A percentile compares a stretch with the other conserved stretches of the same genome.
Evolutionary conservation across 495 filamentous ascomycete genomes (phyloP).

Genomic region (Chaetomidium leptoderma): DNA sequence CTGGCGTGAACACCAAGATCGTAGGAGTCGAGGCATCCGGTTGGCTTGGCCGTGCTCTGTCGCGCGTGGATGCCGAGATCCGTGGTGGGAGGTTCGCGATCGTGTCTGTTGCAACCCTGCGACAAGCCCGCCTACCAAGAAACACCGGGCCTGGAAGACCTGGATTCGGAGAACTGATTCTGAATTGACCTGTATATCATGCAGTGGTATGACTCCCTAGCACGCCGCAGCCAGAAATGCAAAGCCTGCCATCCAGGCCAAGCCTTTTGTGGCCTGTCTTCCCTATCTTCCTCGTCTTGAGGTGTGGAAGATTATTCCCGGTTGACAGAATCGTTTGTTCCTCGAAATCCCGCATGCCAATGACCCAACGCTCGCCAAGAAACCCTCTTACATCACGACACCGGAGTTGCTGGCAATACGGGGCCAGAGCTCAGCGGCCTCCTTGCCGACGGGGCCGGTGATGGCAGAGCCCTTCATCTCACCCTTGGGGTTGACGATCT

Average conservation of each 20-base stretch:
- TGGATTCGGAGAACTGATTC: constrained; percentile 35
- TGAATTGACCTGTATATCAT: constrained; percentile 40
- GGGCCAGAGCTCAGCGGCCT: constrained; percentile 99
- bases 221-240: constrained; percentile 39
- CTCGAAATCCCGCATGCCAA: constrained; percentile 30
- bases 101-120: neutral
- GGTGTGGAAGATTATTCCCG: constrained; percentile 26
- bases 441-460: constrained; percentile 98
- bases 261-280: constrained; percentile 23
- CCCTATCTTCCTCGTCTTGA: constrained; percentile 22
- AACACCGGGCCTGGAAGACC: neutral
- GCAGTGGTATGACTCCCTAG: constrained; percentile 39
- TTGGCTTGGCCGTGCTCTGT: too few species aligned
- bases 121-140: neutral
- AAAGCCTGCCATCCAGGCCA: constrained; percentile 37
- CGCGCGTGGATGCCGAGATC: too few species aligned
- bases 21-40: too few species aligned
- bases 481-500: constrained; percentile 99
- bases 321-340: constrained; percentile 30
- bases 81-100: too few species aligned
- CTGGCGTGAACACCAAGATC: too few species aligned
- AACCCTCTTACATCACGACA: constrained; percentile 88
- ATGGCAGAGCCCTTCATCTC: constrained; percentile 99
- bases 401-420: constrained; percentile 99
- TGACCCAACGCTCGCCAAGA: constrained; percentile 19